Evolutionary conservation across 139 green algal species (phyloP).

Genomic region (Asterochloris sp.): DNA sequence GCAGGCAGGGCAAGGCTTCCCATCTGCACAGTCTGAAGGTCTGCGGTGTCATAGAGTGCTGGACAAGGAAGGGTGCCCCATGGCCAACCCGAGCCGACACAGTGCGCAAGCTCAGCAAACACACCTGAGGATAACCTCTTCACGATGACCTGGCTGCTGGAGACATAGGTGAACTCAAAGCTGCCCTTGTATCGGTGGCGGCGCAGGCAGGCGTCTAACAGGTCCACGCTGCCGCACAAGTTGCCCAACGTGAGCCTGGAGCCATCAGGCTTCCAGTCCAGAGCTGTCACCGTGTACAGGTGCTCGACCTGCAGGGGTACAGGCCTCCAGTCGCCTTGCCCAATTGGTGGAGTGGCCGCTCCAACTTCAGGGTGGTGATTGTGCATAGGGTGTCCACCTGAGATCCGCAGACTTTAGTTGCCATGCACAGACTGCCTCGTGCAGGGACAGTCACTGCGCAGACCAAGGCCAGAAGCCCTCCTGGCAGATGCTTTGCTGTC

Average conservation of each 20-base stretch:
- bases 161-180: slow-evolving; percentile 85
- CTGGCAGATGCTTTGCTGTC: no score
- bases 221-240: slow-evolving; percentile 65
- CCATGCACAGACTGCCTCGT: no score
- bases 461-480: no score
- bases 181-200: slow-evolving; percentile 58
- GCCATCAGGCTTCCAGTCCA: slow-evolving; percentile 75
- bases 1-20: no score
- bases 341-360: neutral
- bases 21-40: no score
- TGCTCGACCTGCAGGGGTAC: slow-evolving; percentile 34
- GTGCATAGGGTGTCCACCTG: neutral
- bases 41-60: no score
- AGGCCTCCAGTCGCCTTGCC: neutral
- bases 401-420: neutral
- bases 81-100: neutral
- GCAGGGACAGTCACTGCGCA: no score
- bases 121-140: slow-evolving; percentile 58
- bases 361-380: neutral
- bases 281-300: slow-evolving; percentile 60
- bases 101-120: neutral
- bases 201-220: slow-evolving; percentile 73
- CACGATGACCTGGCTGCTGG: slow-evolving; percentile 63
- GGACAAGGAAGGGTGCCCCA: no score
- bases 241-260: slow-evolving; percentile 57